Base-by-base conservation (phyloP, 228 moss, liverwort and hornwort species). In the Sphagnum magellanicum region DNA sequence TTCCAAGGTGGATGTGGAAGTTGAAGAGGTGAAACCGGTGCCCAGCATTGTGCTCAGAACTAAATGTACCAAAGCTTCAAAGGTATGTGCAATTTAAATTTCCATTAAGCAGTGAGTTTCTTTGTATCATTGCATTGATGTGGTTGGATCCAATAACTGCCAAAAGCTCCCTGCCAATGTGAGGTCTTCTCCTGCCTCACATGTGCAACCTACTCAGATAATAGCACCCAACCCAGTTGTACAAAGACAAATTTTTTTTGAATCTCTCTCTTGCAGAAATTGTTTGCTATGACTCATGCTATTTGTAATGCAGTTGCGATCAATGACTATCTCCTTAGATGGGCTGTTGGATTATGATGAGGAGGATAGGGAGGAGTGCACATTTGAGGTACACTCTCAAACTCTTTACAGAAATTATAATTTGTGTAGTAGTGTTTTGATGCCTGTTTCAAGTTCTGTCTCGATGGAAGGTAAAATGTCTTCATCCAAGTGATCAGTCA, bases 241-340 rank as follows among this genome's bases (percentile, higher is more conserved):
- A 32, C 32, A 32, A 32, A 32, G 32, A 32, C 32, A 32, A 32
- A 3, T 32, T 32, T 32, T 32, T 32, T 32, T 32, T 32, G 32
- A 32, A 32, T 32, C 32, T 32, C 32, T 32, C 32, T 32, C 32
- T 32, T 32, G 32, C 3, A 32, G 32, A 32, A 32, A 3, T 32
- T 32, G 0, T 32, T 9, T 6, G 67, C 32, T 68, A 6, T 68
- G 13, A 8, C 51, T 68, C 52, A 68, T 52, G 48, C 52, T 67
- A 11, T 14, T 49, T 77, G 55, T 16, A 64, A 65, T 68, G 72
- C 95, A 95, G 95, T 90, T 92, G 92, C 92, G 95, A 67, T 95
- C 95, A 48, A 95, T 95, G 95, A 95, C 95, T 32, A 95, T 95
- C 68, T 95, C 95, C 61, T 76, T 95, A 68, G 95, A 95, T 86